Evolutionary conservation across 768 basidiomycete genomes (phyloP).

Genomic region (Rhodosporidiobolus sp.): DNA sequence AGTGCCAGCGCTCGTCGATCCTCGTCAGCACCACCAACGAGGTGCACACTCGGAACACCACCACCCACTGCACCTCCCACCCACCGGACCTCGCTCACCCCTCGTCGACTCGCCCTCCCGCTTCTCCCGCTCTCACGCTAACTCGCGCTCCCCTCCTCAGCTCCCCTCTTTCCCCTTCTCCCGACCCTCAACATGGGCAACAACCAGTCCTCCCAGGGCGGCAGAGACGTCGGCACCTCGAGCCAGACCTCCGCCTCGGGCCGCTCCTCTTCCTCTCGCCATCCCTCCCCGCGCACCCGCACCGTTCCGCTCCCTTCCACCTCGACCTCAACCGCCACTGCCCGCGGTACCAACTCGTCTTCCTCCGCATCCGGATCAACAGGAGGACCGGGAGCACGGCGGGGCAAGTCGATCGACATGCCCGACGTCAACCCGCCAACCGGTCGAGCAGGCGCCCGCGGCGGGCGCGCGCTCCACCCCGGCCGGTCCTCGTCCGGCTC

Average conservation of each 20-base stretch:
- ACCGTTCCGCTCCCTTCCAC: background rate
- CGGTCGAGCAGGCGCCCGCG: background rate
- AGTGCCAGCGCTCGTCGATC: no score
- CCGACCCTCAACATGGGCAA: slow-evolving; percentile 2
- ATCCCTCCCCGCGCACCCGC: slow-evolving; percentile 5
- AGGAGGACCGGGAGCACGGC: no score
- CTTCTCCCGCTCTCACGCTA: no score
- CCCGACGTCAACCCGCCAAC: slow-evolving; percentile 17
- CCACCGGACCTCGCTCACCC: no score
- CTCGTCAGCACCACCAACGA: no score
- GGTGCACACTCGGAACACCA: no score
- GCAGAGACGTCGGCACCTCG: background rate
- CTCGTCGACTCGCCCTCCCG: no score
- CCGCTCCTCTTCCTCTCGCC: background rate
- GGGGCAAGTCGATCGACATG: slow-evolving; percentile 22
- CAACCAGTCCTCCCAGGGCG: slow-evolving; percentile 12
- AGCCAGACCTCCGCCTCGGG: background rate
- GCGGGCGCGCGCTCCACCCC: background rate
- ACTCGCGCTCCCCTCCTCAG: background rate
- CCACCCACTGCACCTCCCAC: no score
- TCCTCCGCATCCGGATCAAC: background rate
- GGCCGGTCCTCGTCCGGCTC: background rate
- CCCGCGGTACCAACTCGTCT: background rate
- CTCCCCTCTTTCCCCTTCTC: background rate
- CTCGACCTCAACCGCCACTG: background rate